phyloP scores from a whole-genome alignment of 805 yeast species.

The Citeromyces nyonsensis region DNA sequence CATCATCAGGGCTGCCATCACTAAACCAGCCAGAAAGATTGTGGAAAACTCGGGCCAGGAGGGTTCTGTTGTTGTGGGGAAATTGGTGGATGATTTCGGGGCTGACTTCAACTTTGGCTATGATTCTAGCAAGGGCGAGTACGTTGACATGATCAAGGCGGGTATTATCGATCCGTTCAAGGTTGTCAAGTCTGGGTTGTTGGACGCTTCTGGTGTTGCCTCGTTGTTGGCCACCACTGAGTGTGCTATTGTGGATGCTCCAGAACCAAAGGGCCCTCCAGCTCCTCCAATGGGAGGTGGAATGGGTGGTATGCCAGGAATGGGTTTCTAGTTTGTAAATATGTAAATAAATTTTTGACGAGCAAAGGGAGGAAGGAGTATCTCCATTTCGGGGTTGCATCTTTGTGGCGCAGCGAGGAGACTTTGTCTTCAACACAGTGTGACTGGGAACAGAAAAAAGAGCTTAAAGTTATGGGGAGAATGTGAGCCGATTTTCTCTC shows the following conservation, averaged over 20 bases:
- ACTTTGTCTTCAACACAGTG: too few species aligned
- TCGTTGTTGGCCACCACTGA: conserved; percentile 95
- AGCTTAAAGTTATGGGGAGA: too few species aligned
- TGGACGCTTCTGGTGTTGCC: conserved; percentile 96
- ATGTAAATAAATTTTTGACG: background rate
- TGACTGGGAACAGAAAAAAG: too few species aligned
- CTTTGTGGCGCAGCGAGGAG: too few species aligned
- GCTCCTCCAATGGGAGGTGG: conserved; percentile 47
- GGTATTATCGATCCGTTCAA: conserved; percentile 98
- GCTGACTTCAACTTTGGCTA: conserved; percentile 79
- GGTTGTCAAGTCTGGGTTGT: conserved; percentile 90
- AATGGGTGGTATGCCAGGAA: conserved; percentile 44
- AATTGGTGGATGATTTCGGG: conserved; percentile 45
- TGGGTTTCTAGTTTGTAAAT: conserved; percentile 5
- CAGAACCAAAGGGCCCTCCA: conserved; percentile 53
- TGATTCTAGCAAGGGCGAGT: conserved; percentile 85
- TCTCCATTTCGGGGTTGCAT: too few species aligned
- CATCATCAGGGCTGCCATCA: conserved; percentile 82
- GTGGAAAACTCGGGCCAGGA: conserved; percentile 96
- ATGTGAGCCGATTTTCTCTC: too few species aligned
- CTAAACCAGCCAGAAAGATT: conserved; percentile 90
- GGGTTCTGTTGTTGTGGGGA: conserved; percentile 93
- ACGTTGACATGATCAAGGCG: conserved; percentile 88
- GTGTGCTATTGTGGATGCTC: conserved; percentile 94
- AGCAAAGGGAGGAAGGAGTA: too few species aligned